Evolutionary conservation across 2,329 filamentous ascomycete genomes (phyloP).

Genomic region (Dothistroma pini): DNA sequence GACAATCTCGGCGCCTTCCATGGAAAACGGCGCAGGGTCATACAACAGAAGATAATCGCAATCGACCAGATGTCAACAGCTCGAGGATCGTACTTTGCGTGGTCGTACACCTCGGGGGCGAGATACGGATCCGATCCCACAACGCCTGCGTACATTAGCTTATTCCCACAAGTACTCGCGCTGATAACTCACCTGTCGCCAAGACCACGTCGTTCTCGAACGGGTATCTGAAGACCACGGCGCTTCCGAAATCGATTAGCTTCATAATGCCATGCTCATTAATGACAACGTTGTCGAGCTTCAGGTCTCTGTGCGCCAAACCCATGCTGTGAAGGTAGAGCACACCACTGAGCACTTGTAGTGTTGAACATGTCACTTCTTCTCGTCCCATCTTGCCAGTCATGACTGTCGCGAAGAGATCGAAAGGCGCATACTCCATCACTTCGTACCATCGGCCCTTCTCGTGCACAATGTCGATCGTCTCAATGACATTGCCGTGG

Average conservation of each 20-base stretch:
- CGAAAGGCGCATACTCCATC: conserved; percentile 96
- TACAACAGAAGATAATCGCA: conserved; percentile 98
- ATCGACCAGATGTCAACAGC: conserved; percentile 97
- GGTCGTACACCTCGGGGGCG: conserved; percentile 93
- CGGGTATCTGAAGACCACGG: conserved; percentile 94
- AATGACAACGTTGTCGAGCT: conserved; percentile 96
- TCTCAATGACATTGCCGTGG: conserved; percentile 98
- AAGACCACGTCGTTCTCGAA: conserved; percentile 86
- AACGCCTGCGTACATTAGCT: conserved; percentile 52
- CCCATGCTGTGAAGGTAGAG: conserved; percentile 95
- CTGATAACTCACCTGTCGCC: conserved; percentile 65
- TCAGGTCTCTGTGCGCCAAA: conserved; percentile 88
- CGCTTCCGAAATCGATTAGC: conserved; percentile 97
- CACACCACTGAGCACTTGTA: conserved; percentile 92
- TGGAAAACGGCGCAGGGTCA: conserved; percentile 90
- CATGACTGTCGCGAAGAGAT: conserved; percentile 98
- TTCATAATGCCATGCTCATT: conserved; percentile 98
- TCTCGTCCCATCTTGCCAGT: conserved; percentile 93
- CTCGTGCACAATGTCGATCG: conserved; percentile 92
- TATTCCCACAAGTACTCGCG: not conserved
- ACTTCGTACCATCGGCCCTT: conserved; percentile 95
- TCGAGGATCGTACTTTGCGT: conserved; percentile 87
- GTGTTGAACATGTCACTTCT: conserved; percentile 84
- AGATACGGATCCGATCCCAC: conserved; percentile 92
- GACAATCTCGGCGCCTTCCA: conserved; percentile 93